Conservation (phyloP, 306 rosid genomes). For the Prunus mongolica region DNA sequence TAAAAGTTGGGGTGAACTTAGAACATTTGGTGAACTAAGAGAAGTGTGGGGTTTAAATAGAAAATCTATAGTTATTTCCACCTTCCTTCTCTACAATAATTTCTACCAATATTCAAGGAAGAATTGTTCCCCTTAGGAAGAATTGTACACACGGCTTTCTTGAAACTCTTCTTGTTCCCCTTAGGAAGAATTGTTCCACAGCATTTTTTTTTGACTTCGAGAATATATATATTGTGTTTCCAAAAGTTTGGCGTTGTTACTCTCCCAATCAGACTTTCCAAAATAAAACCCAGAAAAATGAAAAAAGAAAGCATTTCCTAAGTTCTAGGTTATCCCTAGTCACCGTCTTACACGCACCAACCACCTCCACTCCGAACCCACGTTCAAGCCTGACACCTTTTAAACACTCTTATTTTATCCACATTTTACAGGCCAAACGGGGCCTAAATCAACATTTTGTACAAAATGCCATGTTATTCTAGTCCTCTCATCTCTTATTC, state of each 20-base stretch:
- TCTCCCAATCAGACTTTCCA: background rate
- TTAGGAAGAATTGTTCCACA: no score
- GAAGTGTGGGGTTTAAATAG: no score
- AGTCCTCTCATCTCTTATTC: background rate
- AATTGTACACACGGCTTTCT: background rate
- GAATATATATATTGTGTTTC: no score
- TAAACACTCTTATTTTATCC: background rate
- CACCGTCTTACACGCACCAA: constrained; percentile 32
- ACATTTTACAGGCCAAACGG: background rate
- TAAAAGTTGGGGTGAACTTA: no score
- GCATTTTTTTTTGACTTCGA: no score
- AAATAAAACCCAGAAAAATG: background rate
- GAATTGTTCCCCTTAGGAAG: background rate
- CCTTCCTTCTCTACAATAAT: no score
- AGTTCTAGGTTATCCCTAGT: constrained; percentile 13
- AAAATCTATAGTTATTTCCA: no score
- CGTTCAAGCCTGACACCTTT: constrained; percentile 24
- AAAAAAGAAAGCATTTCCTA: background rate
- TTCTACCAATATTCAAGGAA: background rate
- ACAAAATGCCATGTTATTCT: background rate
- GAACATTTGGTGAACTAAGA: no score
- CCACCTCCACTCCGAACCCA: constrained; percentile 8
- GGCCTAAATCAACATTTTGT: background rate
- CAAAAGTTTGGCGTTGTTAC: background rate
- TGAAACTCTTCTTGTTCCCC: no score